Percentiles rank a stretch among this genome's conserved stretches.
Evolutionary conservation across 495 filamentous ascomycete genomes (phyloP).

Genomic region (Apodospora peruviana): DNA sequence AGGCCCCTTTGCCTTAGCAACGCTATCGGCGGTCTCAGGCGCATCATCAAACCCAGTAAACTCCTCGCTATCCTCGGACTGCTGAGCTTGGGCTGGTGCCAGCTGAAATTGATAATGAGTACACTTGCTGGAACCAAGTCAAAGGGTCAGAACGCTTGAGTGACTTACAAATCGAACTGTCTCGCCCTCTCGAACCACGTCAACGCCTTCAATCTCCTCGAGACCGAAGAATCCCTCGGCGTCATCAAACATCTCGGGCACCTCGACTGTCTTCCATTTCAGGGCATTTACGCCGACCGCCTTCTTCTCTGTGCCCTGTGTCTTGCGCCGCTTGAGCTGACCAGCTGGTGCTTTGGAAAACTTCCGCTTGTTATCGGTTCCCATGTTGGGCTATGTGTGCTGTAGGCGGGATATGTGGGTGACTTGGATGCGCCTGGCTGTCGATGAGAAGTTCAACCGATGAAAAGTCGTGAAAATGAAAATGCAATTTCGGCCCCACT

Average conservation of each 20-base stretch:
- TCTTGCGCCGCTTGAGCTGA: conserved; percentile 45
- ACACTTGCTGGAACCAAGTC: not conserved
- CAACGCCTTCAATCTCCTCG: conserved; percentile 87
- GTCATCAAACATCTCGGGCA: conserved; percentile 85
- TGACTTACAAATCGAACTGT: conserved; percentile 49
- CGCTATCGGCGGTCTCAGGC: too few species aligned
- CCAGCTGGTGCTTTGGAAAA: conserved; percentile 22
- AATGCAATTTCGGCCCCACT: conserved; percentile 15
- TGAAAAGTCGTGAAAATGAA: not conserved
- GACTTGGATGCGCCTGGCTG: too few species aligned
- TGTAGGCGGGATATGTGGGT: conserved; percentile 2
- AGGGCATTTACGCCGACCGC: conserved; percentile 56
- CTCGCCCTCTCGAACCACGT: conserved; percentile 57
- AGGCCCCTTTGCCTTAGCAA: too few species aligned
- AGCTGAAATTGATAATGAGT: conserved; percentile 10
- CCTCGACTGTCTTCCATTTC: conserved; percentile 72
- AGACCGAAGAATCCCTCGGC: conserved; percentile 92
- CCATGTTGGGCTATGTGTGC: conserved; percentile 18
- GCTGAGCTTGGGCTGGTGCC: conserved; percentile 11
- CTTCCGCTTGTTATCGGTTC: conserved; percentile 41
- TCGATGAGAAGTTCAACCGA: not conserved
- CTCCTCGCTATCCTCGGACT: conserved; percentile 11
- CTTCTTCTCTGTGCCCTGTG: conserved; percentile 22
- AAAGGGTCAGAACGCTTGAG: not conserved
- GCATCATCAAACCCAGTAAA: too few species aligned